A percentile compares a stretch with the other conserved stretches of the same genome.
These are phyloP conservation scores for Amanita exitialis DNA, from an alignment of 768 basidiomycete genomes.

Conservation along the genomic window DNA sequence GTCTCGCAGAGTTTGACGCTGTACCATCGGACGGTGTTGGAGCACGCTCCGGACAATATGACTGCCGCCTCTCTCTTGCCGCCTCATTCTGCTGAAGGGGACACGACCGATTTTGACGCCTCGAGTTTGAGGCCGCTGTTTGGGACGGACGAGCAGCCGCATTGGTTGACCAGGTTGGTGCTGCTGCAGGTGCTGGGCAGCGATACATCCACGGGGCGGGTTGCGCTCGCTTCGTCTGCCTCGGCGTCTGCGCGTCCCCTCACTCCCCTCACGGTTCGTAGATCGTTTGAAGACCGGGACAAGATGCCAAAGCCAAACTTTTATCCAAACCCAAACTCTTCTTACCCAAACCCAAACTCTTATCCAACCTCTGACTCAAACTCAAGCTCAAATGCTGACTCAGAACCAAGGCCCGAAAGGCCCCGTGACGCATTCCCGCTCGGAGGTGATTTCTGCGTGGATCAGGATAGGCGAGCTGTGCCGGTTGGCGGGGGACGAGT, in stretches of 20 bases:
- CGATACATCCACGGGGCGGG: conserved; percentile 32
- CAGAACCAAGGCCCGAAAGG: too few relatives aligned
- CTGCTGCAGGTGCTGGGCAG: conserved; percentile 61
- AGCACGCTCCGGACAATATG: conserved; percentile 42
- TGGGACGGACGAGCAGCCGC: conserved; percentile 60
- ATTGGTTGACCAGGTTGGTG: conserved; percentile 74
- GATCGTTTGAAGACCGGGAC: conserved; percentile 22
- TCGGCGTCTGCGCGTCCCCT: not conserved
- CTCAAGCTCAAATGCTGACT: too few relatives aligned
- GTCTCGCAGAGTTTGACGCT: conserved; percentile 54
- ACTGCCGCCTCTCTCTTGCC: conserved; percentile 34
- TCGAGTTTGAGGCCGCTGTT: conserved; percentile 31
- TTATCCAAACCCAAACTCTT: too few relatives aligned
- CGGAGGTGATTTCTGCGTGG: conserved; percentile 68
- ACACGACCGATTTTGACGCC: conserved; percentile 9
- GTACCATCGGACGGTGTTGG: conserved; percentile 48
- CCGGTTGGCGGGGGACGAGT: conserved; percentile 65
- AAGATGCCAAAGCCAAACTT: not conserved
- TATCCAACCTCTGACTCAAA: too few relatives aligned
- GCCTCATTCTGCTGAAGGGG: conserved; percentile 2
- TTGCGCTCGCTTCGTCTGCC: not conserved
- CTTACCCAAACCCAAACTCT: too few relatives aligned
- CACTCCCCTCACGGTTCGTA: conserved; percentile 20
- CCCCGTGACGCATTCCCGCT: conserved; percentile 39
- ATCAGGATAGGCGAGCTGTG: conserved; percentile 64